Evolutionary conservation across 2,329 filamentous ascomycete species (phyloP).

Genomic region (Aspergillus sp.): DNA sequence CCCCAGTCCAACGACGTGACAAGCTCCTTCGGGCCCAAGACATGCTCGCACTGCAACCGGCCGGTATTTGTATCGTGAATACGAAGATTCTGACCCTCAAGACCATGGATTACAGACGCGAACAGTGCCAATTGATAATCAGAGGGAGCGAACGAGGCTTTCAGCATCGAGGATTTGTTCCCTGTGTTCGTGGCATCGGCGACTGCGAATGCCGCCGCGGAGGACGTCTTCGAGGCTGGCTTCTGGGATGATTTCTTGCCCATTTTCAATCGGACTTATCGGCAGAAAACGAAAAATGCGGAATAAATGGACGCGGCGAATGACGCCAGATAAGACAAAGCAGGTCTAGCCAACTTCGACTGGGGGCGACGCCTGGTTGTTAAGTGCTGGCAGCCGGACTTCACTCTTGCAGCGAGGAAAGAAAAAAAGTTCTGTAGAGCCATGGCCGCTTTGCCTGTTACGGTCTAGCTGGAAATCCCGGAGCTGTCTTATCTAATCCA

Average conservation of each 20-base stretch:
- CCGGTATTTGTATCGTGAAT: constrained; percentile 53
- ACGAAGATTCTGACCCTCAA: constrained; percentile 53
- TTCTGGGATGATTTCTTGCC: constrained; percentile 47
- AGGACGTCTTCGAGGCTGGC: constrained; percentile 46
- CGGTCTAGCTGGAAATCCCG: constrained; percentile 24
- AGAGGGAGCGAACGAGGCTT: constrained; percentile 52
- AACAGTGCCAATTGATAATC: constrained; percentile 53
- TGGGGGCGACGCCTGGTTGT: constrained; percentile 19
- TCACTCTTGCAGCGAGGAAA: constrained; percentile 30
- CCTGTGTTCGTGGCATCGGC: constrained; percentile 37
- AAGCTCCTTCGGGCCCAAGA: constrained; percentile 46
- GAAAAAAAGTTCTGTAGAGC: constrained; percentile 46
- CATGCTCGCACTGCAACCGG: constrained; percentile 52
- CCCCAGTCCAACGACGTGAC: constrained; percentile 55
- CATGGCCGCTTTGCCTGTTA: constrained; percentile 28
- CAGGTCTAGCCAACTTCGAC: constrained; percentile 13
- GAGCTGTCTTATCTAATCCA: constrained; percentile 35
- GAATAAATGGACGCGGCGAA: constrained; percentile 1
- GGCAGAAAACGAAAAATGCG: constrained; percentile 2
- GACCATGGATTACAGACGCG: constrained; percentile 54
- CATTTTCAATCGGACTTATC: constrained; percentile 35
- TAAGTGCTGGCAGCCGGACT: constrained; percentile 26
- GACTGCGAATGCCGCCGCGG: constrained; percentile 40
- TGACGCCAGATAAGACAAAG: constrained; percentile 7
- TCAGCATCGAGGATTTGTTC: constrained; percentile 50